A percentile compares a stretch with the other conserved stretches of the same genome.
Evolutionary conservation across 805 yeast species (phyloP).

Genomic region (Cyberlindnera galapagoensis): DNA sequence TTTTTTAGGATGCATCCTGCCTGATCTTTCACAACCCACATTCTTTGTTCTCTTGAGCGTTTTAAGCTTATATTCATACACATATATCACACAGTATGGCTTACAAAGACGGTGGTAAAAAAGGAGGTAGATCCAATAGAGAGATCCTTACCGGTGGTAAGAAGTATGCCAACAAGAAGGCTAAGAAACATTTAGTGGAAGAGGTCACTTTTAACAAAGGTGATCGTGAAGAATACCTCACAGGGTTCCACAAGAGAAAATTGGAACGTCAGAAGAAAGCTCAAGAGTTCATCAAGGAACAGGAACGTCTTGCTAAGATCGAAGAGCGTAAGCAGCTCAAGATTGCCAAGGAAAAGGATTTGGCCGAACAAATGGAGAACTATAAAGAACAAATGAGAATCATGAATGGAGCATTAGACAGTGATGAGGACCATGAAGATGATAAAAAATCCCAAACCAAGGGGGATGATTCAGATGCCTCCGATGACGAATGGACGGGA

Average conservation of each 20-base stretch:
- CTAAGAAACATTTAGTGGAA: slow-evolving; percentile 61
- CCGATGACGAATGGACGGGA: slow-evolving; percentile 34
- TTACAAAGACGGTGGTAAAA: no score
- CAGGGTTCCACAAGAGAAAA: slow-evolving; percentile 95
- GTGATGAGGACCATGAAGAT: slow-evolving; percentile 14
- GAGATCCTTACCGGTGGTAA: slow-evolving; percentile 86
- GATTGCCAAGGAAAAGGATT: slow-evolving; percentile 61
- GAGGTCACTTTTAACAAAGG: slow-evolving; percentile 82
- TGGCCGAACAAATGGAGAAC: slow-evolving; percentile 57
- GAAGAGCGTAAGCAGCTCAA: slow-evolving; percentile 67
- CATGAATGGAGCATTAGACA: slow-evolving; percentile 18
- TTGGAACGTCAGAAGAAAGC: slow-evolving; percentile 85
- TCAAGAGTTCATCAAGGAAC: slow-evolving; percentile 66
- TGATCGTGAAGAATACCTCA: slow-evolving; percentile 73
- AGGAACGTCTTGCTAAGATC: slow-evolving; percentile 61
- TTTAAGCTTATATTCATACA: no score
- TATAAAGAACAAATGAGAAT: slow-evolving; percentile 41
- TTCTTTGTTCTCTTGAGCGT: no score
- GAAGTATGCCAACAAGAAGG: slow-evolving; percentile 64
- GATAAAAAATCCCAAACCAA: slow-evolving; percentile 16
- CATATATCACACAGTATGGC: no score
- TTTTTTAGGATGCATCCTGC: no score
- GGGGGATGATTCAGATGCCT: slow-evolving; percentile 26
- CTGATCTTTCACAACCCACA: no score
- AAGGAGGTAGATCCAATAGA: slow-evolving; percentile 52